A percentile compares a stretch with the other conserved stretches of the same genome.
phyloP scores from a whole-genome alignment of 768 basidiomycete species.

The Mycena latifolia region DNA sequence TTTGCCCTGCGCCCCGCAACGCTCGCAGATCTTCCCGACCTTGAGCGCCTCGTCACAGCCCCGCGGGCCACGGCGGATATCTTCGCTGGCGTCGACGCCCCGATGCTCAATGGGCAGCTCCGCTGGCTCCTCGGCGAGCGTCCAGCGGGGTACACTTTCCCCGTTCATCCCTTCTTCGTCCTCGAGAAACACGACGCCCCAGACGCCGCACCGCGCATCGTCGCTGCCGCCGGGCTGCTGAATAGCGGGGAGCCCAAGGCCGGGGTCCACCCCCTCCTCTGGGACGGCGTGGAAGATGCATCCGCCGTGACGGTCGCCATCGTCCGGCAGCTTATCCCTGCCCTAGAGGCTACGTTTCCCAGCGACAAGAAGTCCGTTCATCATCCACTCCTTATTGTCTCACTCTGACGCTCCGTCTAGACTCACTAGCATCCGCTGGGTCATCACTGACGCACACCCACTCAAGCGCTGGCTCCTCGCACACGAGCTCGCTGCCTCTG shows the following conservation, averaged over 20 bases:
- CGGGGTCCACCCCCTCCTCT: constrained; percentile 3
- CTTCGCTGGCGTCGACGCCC: not conserved
- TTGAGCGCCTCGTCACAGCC: constrained; percentile 23
- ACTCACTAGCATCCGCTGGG: not conserved
- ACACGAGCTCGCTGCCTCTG: constrained; percentile 15
- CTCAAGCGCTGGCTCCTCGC: constrained; percentile 21
- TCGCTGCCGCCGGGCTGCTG: not conserved
- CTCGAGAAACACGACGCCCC: not conserved
- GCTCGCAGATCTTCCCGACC: constrained; percentile 10
- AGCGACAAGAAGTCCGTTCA: no score
- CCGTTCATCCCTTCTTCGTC: constrained; percentile 1
- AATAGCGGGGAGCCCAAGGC: not conserved
- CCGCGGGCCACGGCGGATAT: constrained; percentile 8
- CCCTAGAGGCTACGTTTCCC: not conserved
- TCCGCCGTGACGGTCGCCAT: constrained; percentile 3
- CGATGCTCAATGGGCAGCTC: not conserved
- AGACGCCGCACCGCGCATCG: not conserved
- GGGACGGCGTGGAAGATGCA: constrained; percentile 6
- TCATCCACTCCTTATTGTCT: no score
- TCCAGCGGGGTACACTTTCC: constrained; percentile 1
- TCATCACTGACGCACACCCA: constrained; percentile 19
- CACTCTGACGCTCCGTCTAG: no score
- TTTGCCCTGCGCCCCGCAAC: constrained; percentile 23
- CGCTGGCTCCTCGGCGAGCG: constrained; percentile 4
- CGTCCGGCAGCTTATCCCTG: not conserved